Conservation (phyloP, 2,329 filamentous ascomycete genomes). For the Cordyceps fumosorosea region DNA sequence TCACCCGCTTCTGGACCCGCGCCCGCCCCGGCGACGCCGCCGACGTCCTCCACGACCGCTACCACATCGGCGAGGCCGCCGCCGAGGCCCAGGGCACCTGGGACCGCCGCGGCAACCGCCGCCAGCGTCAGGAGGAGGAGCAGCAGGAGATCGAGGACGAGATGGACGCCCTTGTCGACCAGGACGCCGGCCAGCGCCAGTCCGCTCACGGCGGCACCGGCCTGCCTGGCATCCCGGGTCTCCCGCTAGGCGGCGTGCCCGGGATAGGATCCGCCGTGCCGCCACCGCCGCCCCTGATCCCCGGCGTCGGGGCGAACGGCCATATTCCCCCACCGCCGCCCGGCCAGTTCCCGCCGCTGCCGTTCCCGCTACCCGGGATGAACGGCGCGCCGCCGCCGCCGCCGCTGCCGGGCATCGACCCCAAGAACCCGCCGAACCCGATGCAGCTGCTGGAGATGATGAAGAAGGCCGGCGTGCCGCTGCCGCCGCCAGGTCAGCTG, state of each 20-base stretch:
- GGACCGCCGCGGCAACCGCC: constrained; percentile 70
- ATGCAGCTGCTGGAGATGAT: constrained; percentile 58
- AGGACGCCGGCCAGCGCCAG: constrained; percentile 59
- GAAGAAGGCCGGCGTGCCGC: constrained; percentile 56
- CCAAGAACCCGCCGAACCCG: constrained; percentile 53
- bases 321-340: constrained; percentile 36
- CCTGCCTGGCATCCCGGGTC: constrained; percentile 53
- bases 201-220: constrained; percentile 22
- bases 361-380: constrained; percentile 45
- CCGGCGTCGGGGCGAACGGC: constrained; percentile 40
- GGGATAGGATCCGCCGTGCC: constrained; percentile 35
- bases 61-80: constrained; percentile 89
- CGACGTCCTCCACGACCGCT: constrained; percentile 81
- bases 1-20: constrained; percentile 94
- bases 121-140: constrained; percentile 82
- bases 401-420: constrained; percentile 47
- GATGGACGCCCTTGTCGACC: constrained; percentile 84
- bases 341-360: constrained; percentile 39
- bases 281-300: constrained; percentile 40
- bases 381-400: constrained; percentile 47
- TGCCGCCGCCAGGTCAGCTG: constrained; percentile 45
- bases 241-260: constrained; percentile 39
- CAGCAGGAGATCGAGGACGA: constrained; percentile 92
- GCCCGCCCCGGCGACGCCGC: constrained; percentile 76
- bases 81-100: constrained; percentile 94